Conservation (phyloP, 805 yeast species). For the Kuraishia molischiana region DNA sequence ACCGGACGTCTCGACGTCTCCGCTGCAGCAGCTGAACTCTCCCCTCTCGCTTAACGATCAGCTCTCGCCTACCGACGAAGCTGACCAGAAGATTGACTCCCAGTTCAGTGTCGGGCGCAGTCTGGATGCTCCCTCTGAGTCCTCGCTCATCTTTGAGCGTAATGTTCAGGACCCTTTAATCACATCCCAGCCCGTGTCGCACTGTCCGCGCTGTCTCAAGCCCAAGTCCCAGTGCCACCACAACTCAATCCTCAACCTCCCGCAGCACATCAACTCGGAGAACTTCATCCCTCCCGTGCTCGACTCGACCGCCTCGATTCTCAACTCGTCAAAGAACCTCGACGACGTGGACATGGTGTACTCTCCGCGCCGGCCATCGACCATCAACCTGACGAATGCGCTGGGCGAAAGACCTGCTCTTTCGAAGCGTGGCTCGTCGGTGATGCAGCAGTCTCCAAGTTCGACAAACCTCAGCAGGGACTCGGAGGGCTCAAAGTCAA, state of each 20-base stretch:
- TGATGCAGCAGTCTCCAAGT: not conserved
- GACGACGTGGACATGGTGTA: constrained; percentile 39
- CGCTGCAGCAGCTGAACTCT: constrained; percentile 2
- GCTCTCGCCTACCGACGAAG: not conserved
- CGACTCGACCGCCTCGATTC: constrained; percentile 36
- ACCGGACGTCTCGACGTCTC: not conserved
- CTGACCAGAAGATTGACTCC: not conserved
- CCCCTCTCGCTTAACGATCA: constrained; percentile 2
- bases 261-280: constrained; percentile 31
- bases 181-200: constrained; percentile 5
- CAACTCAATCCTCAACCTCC: constrained; percentile 20
- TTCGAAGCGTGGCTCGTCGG: constrained; percentile 1
- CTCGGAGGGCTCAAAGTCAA: constrained; percentile 18
- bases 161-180: constrained; percentile 48
- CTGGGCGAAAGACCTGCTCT: constrained; percentile 13
- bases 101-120: not conserved
- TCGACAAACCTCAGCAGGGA: not conserved
- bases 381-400: constrained; percentile 30
- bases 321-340: constrained; percentile 28
- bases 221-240: constrained; percentile 3
- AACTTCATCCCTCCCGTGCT: constrained; percentile 48
- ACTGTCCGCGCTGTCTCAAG: constrained; percentile 6
- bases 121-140: not conserved
- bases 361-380: constrained; percentile 41
- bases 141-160: constrained; percentile 53